These are phyloP conservation scores for Patellaria atrata DNA, from an alignment of 495 filamentous ascomycete genomes.

Conservation along the genomic window DNA sequence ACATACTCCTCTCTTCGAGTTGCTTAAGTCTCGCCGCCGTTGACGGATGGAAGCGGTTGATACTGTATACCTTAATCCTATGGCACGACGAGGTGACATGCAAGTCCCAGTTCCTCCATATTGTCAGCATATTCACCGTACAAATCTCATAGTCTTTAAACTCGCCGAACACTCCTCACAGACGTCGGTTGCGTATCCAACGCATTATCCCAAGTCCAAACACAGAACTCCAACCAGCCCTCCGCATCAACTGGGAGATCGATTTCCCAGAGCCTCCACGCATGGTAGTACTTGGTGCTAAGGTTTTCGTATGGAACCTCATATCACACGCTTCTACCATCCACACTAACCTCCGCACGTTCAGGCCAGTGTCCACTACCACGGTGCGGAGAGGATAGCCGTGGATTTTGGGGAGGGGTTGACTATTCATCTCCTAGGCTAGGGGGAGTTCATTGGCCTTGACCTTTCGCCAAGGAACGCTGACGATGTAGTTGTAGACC, in stretches of 20 bases:
- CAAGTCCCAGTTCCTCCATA: conserved; percentile 41
- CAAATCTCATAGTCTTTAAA: background rate
- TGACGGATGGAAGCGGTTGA: conserved; percentile 37
- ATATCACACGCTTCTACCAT: conserved; percentile 47
- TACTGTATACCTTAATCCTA: conserved; percentile 47
- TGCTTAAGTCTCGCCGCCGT: conserved; percentile 37
- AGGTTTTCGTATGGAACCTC: conserved; percentile 37
- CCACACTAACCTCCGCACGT: conserved; percentile 40
- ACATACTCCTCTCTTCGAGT: conserved; percentile 33
- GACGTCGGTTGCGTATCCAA: conserved; percentile 38
- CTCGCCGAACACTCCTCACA: conserved; percentile 27
- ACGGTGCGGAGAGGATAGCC: conserved; percentile 49
- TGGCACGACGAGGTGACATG: conserved; percentile 54
- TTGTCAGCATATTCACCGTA: conserved; percentile 4
- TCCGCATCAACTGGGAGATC: conserved; percentile 43
- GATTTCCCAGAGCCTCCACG: conserved; percentile 40
- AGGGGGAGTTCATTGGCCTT: conserved; percentile 51
- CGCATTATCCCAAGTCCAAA: conserved; percentile 44
- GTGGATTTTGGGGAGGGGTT: conserved; percentile 49
- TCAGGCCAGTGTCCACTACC: conserved; percentile 45
- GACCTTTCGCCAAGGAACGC: conserved; percentile 50
- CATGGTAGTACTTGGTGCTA: conserved; percentile 37
- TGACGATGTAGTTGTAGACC: conserved; percentile 48
- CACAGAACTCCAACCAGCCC: conserved; percentile 44
- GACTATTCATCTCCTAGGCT: conserved; percentile 57